Evolutionary conservation across 1,284 basidiomycete genomes (phyloP), one percentile per base, ranked within the genome.

Genomic region (Cutaneotrichosporon dermatis): DNA sequence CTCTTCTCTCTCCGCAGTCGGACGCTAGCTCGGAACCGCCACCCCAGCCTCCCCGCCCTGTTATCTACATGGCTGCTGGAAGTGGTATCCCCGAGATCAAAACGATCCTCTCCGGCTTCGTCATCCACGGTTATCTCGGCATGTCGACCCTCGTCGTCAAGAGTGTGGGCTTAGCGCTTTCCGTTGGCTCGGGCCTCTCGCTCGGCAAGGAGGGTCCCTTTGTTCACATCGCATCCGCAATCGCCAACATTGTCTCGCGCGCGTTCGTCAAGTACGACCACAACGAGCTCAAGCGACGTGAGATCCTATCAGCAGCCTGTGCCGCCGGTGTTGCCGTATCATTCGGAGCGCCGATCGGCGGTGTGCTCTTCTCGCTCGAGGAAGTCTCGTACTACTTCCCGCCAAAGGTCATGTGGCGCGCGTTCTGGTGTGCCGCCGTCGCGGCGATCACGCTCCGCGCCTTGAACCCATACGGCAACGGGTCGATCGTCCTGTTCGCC

Each of bases 81-180:
- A 92, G 90, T 70, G 95, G 95, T 63, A 95, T 98, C 59, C 93
- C 94, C 0, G 95, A 98, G 76, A 88, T 98, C 76, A 99, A 98
- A 79, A 94, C 92, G 1, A 96, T 98, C 59, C 82, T 99, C 42
- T 93, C 91, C 59, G 92, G 75, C n/a, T 98, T 97, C 69, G 94
- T 98, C 15, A 97, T 99, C 62, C 92, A 96, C 70, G 95, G 95
- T 16, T 99, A 96, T 75, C 87, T 99, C 43, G 95, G 95, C 36
- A 87, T 83, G 45, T 88, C 92, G 65, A 92, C 90, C 0, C 79
- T 98, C 53, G 87, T 92, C 70, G 92, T 90, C n/a, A 99, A 99
- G 76, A 83, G 88, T 11, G 82, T 95, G 41, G 95, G 94, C 4
- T 77, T 99, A 58, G 87, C 94, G 1, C 81, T 99, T 4, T 90